Conservation (phyloP, 148 eudicot species). For the Silene conica region DNA sequence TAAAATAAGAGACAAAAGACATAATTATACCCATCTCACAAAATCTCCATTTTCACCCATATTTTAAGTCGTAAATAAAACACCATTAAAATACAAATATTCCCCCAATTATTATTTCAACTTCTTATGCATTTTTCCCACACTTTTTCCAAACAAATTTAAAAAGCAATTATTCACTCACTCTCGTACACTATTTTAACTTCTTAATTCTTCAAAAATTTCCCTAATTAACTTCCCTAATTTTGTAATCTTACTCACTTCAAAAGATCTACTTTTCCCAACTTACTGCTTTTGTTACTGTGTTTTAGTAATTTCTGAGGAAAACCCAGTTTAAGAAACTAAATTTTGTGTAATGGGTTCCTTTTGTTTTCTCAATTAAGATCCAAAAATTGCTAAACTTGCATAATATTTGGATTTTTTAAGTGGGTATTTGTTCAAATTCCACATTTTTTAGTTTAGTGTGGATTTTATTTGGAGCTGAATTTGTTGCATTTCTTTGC, state of each 20-base stretch:
- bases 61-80: conserved; percentile 22
- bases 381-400: conserved; percentile 2
- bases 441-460: neutral
- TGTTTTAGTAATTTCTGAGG: neutral
- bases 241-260: neutral
- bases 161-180: conserved; percentile 1
- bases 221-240: neutral
- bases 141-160: conserved; percentile 1
- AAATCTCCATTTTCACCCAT: conserved; percentile 9
- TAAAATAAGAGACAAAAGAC: conserved; percentile 10
- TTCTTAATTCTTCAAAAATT: neutral
- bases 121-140: neutral
- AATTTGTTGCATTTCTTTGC: neutral
- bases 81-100: neutral
- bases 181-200: conserved; percentile 8
- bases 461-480: conserved; percentile 15
- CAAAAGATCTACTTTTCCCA: neutral
- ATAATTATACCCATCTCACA: conserved; percentile 25
- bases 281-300: conserved; percentile 2
- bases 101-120: neutral
- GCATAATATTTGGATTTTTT: conserved; percentile 3
- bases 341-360: neutral
- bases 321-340: neutral
- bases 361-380: neutral
- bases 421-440: conserved; percentile 16